A percentile compares a stretch with the other conserved stretches of the same genome.
phyloP scores from a whole-genome alignment of 148 eudicot genomes.

The Vaccinium corymbosum region DNA sequence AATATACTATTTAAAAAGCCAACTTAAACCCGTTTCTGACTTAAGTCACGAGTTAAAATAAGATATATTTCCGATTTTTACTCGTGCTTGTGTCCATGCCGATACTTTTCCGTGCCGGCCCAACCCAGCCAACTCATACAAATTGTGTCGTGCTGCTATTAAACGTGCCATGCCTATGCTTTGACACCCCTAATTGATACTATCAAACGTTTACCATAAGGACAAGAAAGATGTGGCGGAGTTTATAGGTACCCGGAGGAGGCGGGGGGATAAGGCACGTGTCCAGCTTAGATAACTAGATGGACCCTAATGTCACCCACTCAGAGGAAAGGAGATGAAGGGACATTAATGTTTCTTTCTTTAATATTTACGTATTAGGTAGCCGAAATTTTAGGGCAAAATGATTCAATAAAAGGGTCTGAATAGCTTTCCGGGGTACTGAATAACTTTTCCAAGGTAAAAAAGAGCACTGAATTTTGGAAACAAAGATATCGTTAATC shows the following conservation, averaged over 20 bases:
- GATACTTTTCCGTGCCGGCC: no score
- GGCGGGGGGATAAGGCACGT: conserved; percentile 24
- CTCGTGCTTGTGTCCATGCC: no score
- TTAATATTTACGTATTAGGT: neutral
- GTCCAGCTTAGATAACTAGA: neutral
- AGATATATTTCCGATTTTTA: no score
- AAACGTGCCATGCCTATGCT: no score
- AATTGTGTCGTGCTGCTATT: no score
- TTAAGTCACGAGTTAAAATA: no score
- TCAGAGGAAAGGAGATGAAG: neutral
- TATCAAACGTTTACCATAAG: neutral
- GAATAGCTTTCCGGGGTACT: neutral
- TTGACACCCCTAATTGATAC: no score
- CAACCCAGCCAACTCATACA: no score
- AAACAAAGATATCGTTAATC: no score
- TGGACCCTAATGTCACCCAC: conserved; percentile 14
- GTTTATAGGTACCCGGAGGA: conserved; percentile 12
- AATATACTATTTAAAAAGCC: no score
- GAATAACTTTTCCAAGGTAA: neutral
- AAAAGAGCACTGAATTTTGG: no score
- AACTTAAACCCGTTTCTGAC: no score
- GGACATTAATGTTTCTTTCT: neutral
- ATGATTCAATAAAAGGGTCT: neutral
- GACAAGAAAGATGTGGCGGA: neutral
- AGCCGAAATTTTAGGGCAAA: neutral